Conservation (phyloP, 805 yeast genomes). For the Ogataea degrootiae region DNA sequence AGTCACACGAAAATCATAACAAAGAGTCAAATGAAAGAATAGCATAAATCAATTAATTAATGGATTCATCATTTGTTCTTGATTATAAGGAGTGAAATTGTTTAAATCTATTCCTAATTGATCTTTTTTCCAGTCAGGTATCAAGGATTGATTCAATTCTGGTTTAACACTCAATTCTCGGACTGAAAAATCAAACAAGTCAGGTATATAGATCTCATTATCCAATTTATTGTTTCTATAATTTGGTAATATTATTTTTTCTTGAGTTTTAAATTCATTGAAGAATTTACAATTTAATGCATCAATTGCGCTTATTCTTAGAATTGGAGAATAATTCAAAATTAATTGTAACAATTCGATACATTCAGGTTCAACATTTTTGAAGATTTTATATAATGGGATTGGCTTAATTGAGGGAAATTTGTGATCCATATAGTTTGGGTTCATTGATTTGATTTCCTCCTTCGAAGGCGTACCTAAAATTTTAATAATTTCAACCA, state of each 20-base stretch:
- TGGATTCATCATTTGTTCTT: constrained; percentile 32
- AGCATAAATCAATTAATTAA: constrained; percentile 10
- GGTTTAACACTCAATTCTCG: constrained; percentile 48
- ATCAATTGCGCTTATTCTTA: constrained; percentile 55
- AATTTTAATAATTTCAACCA: constrained; percentile 93
- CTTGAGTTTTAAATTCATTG: constrained; percentile 41
- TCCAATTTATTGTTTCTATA: constrained; percentile 40
- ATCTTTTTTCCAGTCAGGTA: constrained; percentile 37
- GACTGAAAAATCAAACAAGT: constrained; percentile 46
- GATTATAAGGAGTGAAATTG: constrained; percentile 36
- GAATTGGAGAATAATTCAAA: constrained; percentile 64
- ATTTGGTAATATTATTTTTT: constrained; percentile 25
- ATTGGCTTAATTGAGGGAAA: constrained; percentile 84
- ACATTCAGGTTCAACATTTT: constrained; percentile 48
- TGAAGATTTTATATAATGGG: constrained; percentile 64
- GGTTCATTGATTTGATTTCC: constrained; percentile 91
- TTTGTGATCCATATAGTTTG: constrained; percentile 94
- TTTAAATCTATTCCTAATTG: constrained; percentile 26
- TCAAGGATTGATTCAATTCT: constrained; percentile 32
- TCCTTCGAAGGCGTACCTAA: constrained; percentile 93
- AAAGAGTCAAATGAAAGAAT: too few species aligned
- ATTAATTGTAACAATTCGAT: constrained; percentile 52
- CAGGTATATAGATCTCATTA: constrained; percentile 34
- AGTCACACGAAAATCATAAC: not conserved
- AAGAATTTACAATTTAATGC: constrained; percentile 51